A percentile compares a stretch with the other conserved stretches of the same genome.
Evolutionary conservation across 768 basidiomycete genomes (phyloP).

Genomic region (Macrolepiota dolichaula): DNA sequence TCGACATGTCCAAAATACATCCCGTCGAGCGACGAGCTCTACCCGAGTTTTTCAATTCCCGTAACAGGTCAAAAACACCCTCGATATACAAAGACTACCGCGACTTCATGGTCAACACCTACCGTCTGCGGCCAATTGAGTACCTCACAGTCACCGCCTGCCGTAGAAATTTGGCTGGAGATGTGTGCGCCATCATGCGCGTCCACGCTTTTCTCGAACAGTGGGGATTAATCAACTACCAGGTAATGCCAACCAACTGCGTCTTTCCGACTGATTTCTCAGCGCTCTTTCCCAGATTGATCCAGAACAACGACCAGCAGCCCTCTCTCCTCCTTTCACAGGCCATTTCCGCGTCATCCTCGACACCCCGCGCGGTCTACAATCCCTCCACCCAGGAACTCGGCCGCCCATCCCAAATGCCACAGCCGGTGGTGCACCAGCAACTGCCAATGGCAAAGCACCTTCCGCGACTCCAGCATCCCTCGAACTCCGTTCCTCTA

Average conservation of each 20-base stretch:
- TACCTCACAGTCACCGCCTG: conserved; percentile 98
- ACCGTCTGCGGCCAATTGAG: conserved; percentile 88
- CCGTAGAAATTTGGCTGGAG: conserved; percentile 91
- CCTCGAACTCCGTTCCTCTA: conserved; percentile 82
- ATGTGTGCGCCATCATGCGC: conserved; percentile 98
- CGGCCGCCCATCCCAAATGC: conserved; percentile 46
- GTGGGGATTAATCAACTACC: conserved; percentile 99
- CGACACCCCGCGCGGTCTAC: conserved; percentile 93
- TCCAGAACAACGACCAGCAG: conserved; percentile 91
- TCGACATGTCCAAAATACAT: conserved; percentile 92
- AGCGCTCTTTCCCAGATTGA: conserved; percentile 65
- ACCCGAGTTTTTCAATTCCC: conserved; percentile 97
- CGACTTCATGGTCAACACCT: conserved; percentile 99
- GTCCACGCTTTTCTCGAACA: conserved; percentile 99
- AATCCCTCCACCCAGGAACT: conserved; percentile 86
- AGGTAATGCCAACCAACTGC: conserved; percentile 48
- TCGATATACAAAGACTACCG: conserved; percentile 98
- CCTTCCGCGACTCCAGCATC: conserved; percentile 54
- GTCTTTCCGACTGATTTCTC: conserved; percentile 3
- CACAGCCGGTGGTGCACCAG: conserved; percentile 45
- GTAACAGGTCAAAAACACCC: conserved; percentile 94
- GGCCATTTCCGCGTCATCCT: conserved; percentile 98
- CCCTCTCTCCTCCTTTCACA: conserved; percentile 95
- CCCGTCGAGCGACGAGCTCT: conserved; percentile 88
- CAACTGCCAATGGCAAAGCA: conserved; percentile 19